Conservation (phyloP, 2,329 filamentous ascomycete species). For the Verticillium nonalfalfae region DNA sequence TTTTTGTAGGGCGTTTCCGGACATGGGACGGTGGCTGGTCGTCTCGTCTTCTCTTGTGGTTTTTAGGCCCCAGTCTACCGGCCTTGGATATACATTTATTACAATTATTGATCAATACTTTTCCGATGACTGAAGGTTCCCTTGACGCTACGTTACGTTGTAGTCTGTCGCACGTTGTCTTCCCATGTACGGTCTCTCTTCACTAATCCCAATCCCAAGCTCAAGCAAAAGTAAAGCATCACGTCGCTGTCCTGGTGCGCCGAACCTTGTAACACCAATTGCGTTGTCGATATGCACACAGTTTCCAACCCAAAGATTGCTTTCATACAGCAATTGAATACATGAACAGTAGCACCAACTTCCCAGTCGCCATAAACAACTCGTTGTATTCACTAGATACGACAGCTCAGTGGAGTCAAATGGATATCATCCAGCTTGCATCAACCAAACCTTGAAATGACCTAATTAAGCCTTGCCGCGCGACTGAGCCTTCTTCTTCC, state of each 20-base stretch:
- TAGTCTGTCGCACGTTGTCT: too few relatives aligned
- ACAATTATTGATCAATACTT: background rate
- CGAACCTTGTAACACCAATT: too few relatives aligned
- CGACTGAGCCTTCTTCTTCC: slow-evolving; percentile 55
- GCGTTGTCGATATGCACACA: too few relatives aligned
- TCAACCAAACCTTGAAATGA: background rate
- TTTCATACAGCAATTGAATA: too few relatives aligned
- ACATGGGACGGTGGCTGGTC: slow-evolving; percentile 1
- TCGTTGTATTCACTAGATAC: background rate
- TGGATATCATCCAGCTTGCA: slow-evolving; percentile 1
- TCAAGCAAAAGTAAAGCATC: too few relatives aligned
- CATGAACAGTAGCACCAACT: background rate
- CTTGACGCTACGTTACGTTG: too few relatives aligned
- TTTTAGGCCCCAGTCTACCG: background rate
- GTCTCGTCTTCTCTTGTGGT: background rate
- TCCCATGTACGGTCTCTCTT: too few relatives aligned
- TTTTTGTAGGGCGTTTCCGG: slow-evolving; percentile 8
- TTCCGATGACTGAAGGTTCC: too few relatives aligned
- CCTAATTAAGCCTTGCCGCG: slow-evolving; percentile 18
- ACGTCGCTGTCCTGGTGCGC: too few relatives aligned
- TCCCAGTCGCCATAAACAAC: background rate
- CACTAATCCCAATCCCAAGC: too few relatives aligned
- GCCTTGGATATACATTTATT: background rate
- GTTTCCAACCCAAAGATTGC: too few relatives aligned
- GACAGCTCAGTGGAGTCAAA: background rate